Evolutionary conservation across 2,329 filamentous ascomycete species (phyloP).

Genomic region (Daldinia eschscholtzii): DNA sequence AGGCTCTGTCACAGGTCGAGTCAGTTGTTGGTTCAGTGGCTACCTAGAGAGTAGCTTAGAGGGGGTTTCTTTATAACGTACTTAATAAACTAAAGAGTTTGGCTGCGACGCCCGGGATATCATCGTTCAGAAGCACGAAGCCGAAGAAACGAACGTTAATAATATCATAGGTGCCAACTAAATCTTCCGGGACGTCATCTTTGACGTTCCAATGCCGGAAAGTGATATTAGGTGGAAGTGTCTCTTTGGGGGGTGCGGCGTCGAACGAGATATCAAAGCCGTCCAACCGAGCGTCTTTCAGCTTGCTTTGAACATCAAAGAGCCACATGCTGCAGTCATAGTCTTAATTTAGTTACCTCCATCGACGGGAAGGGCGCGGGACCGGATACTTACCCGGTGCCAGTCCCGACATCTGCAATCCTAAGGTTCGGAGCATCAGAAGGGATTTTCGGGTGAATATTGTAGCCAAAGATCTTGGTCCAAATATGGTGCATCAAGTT

Average conservation of each 20-base stretch:
- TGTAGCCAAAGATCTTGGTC: conserved; percentile 43
- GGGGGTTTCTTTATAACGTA: not conserved
- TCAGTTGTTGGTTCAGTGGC: no score
- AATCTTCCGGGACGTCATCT: not conserved
- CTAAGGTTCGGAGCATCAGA: conserved; percentile 26
- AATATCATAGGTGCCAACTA: not conserved
- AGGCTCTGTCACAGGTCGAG: not conserved
- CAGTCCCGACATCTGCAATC: conserved; percentile 48
- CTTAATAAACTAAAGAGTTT: conserved; percentile 42
- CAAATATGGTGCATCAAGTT: conserved; percentile 44
- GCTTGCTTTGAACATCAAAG: conserved; percentile 17
- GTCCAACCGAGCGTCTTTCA: conserved; percentile 35
- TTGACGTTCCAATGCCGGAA: not conserved
- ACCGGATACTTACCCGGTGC: conserved; percentile 41
- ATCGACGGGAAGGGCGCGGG: not conserved
- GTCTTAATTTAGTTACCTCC: not conserved
- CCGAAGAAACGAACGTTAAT: conserved; percentile 13
- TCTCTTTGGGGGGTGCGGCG: conserved; percentile 37
- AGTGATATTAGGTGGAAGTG: conserved; percentile 30
- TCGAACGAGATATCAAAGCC: conserved; percentile 47
- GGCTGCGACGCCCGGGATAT: conserved; percentile 14
- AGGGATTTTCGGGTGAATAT: conserved; percentile 45
- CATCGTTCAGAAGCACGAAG: conserved; percentile 8
- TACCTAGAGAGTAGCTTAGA: not conserved
- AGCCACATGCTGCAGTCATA: conserved; percentile 32